Base-by-base conservation (phyloP, 768 basidiomycete species). In the Tulasnella sp. region DNA sequence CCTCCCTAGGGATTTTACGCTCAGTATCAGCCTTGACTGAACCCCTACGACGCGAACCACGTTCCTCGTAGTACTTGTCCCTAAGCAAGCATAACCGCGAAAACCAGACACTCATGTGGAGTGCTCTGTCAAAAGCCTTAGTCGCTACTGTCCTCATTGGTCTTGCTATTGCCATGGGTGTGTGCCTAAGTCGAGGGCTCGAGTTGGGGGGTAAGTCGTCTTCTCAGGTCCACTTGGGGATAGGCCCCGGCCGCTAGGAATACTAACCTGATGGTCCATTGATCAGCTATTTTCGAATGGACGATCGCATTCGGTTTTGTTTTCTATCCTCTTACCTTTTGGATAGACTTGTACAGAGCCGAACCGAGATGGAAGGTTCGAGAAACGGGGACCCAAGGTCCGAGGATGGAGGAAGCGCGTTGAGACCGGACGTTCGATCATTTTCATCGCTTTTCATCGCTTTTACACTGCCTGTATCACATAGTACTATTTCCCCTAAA, bases 281-380 rank as follows among this genome's bases (percentile, higher is more conserved):
- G 78, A 52, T 52, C n/a, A 90, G 92, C 88, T n/a, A 84, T 94
- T 77, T 82, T 94, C 9, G 94, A 95, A 84, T 95, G 93, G 93
- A 83, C 84, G 0, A 92, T 95, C 74, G 88, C 89, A 4, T 91
- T 94, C 77, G 90, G 92, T 10, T 94, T 91, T 84, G 91, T 91
- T 7, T 88, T 93, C 81, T 94, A 92, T 84, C 85, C 94, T 56
- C 86, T 93, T 79, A 92, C 92, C 0, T 94, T 93, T 85, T 90
- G 84, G 81, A 92, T 89, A 83, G 94, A 95, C 84, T 87, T 93
- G 62, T 34, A 34, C 31, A 27, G 62, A 36, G 62, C 62, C 14
- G 62, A n/a, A 86, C 76, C 74, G 36, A 19, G 42, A 6, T 74
- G 46, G 40, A 42, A 18, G 31, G 62, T 68, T 34, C 3, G 36